Percentiles rank a stretch among this genome's conserved stretches.
phyloP scores from a whole-genome alignment of 1,284 basidiomycete genomes.

The Heimioporus punctisporus region DNA sequence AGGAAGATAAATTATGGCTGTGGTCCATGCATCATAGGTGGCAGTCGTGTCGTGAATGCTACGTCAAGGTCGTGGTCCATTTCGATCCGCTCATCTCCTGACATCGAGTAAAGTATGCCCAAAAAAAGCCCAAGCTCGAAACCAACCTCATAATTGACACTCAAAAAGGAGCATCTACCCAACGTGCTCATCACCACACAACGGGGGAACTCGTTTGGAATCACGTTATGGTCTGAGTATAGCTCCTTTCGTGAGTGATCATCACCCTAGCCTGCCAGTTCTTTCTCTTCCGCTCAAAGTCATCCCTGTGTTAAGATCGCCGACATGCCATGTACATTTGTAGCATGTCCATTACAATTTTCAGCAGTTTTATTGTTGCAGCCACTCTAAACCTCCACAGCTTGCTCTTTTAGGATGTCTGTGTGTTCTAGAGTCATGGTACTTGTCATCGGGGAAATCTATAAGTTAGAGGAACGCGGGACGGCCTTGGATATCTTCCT shows the following conservation, averaged over 20 bases:
- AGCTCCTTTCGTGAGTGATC: constrained; percentile 28
- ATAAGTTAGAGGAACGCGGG: constrained; percentile 46
- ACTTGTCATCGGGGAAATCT: constrained; percentile 53
- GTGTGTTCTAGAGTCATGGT: constrained; percentile 40
- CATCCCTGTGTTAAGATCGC: constrained; percentile 33
- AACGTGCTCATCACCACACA: too few relatives aligned
- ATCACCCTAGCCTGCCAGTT: too few relatives aligned
- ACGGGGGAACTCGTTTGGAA: constrained; percentile 19
- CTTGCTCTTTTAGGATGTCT: constrained; percentile 45
- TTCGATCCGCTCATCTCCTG: constrained; percentile 47
- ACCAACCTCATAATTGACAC: too few relatives aligned
- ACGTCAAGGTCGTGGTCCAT: constrained; percentile 38
- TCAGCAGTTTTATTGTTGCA: constrained; percentile 46
- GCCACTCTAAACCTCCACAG: constrained; percentile 32
- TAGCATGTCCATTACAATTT: constrained; percentile 46
- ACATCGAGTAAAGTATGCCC: constrained; percentile 21
- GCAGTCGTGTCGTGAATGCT: constrained; percentile 58
- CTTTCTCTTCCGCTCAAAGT: not conserved
- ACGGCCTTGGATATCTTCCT: constrained; percentile 51
- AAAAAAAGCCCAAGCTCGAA: too few relatives aligned
- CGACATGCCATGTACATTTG: constrained; percentile 44
- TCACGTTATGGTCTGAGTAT: constrained; percentile 29
- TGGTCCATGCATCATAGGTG: constrained; percentile 50
- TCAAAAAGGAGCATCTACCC: too few relatives aligned
- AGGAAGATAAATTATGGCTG: constrained; percentile 33